Conservation (phyloP, 2,329 filamentous ascomycete genomes). For the Colletotrichum sp. region DNA sequence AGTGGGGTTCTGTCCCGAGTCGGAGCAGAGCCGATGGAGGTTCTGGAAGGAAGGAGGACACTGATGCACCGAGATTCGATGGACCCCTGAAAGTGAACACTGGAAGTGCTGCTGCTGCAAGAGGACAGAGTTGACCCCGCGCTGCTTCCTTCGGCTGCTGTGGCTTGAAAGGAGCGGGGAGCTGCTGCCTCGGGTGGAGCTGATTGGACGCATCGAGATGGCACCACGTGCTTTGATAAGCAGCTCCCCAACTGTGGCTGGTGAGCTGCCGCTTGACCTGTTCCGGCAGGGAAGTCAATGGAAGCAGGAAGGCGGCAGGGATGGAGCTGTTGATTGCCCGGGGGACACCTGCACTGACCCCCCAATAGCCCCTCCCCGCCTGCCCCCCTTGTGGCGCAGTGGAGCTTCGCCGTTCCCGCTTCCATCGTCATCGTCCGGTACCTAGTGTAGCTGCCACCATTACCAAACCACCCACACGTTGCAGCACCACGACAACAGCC, state of each 20-base stretch:
- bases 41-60: conserved; percentile 1
- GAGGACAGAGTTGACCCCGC: conserved; percentile 11
- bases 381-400: conserved; percentile 15
- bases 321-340: conserved; percentile 15
- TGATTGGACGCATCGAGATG: neutral
- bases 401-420: conserved; percentile 15
- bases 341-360: neutral
- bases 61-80: neutral
- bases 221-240: neutral
- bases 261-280: neutral
- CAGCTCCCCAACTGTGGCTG: neutral
- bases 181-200: neutral
- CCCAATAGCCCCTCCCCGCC: neutral
- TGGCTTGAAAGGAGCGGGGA: neutral
- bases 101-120: neutral
- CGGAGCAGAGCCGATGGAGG: conserved; percentile 6
- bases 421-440: conserved; percentile 11
- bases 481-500: neutral
- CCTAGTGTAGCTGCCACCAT: neutral
- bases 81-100: neutral
- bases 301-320: conserved; percentile 10
- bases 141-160: neutral
- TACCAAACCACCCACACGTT: neutral
- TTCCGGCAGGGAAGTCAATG: conserved; percentile 3
- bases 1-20: neutral